Evolutionary conservation across 2,329 filamentous ascomycete genomes (phyloP), one percentile per base, ranked within the genome.

Genomic region (Colletotrichum karsti): DNA sequence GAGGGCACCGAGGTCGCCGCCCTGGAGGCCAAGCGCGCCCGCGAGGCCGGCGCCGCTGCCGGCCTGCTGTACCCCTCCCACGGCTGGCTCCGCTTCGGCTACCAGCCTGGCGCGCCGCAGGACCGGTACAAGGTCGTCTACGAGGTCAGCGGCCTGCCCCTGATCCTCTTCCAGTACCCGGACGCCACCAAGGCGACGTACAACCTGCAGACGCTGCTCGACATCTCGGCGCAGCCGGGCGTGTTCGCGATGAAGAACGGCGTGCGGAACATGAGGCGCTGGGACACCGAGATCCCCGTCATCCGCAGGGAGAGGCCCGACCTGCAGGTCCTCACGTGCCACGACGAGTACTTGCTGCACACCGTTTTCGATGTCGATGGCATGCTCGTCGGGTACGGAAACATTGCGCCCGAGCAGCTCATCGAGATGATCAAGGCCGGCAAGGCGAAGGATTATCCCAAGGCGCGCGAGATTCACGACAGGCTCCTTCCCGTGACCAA

Each of bases 211-310:
- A 87, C 84, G 0, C 80, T 87, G 70, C 80, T 87, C 2, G 84
- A 87, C 56, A 86, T 87, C 59, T 78, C 84, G 3, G 85, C 84
- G 7, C 83, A 79, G 35, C 85, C 84, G 2, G 84, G 85, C 28
- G 83, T 85, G 6, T 85, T 87, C 50, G 85, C 85, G 15, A 87
- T 87, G 84, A 87, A 87, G 80, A 87, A 87, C 69, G 85, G 85
- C 20, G 85, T 87, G 9, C 81, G 85, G 59, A 86, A 87, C 74
- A 87, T 87, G 85, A 80, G 83, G n/a, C 82, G 85, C 18, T 87
- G 85, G 85, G 85, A 87, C 57, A 85, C 83, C 0, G 85, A 87
- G 73, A 87, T 87, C 67, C 85, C 84, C 15, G 79, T 87, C 26
- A 85, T 87, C 75, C 81, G 83, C 54, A 74, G 74, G 26, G 77